Evolutionary conservation across 768 basidiomycete genomes (phyloP), one percentile per base, ranked within the genome.

Genomic region (Trametes villosa): DNA sequence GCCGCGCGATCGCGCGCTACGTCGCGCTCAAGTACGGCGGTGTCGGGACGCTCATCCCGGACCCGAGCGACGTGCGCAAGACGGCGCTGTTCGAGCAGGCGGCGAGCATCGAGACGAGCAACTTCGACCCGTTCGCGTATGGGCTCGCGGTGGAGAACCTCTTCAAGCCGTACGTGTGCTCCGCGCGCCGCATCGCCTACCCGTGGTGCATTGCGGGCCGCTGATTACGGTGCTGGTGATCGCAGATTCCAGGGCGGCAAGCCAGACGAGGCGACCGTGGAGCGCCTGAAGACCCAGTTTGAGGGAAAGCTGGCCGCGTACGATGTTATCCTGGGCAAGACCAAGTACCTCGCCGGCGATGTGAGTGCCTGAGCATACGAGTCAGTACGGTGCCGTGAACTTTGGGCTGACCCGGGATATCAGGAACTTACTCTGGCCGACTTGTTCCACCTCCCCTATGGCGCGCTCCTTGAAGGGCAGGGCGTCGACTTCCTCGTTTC

Each of bases 1-100:
- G 80, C 51, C 83, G 87, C n/a, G 87, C 88, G 2, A 89, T 90
- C 64, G 71, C 68, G 36, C 80, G 83, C 15, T 91, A 89, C 69
- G 67, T 89, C 65, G 81, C 77, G 34, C 70, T 71, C 38, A 88
- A 87, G 70, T 83, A 85, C 65, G 62, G 59, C 59, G 64, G 52
- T 49, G 79, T 85, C 60, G 85, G 85, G 22, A 58, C 71, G 13
- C 77, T 89, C 31, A 73, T 86, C 29, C 87, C 88, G 15, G 59
- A 58, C 53, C 62, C 57, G 12, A 52, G 52, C 42, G 78, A 78
- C 63, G 64, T 66, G 34, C 68, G 74, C 67, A 73, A 72, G 11
- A 49, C 68, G 9, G 84, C 81, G 2, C 69, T 80, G 12, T 22
- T 77, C 75, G 76, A 77, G 67, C 72, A 74, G 65, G 72, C 71